Conservation (phyloP, 192 early-diverging fungal species). For the Kappamyces sp. region DNA sequence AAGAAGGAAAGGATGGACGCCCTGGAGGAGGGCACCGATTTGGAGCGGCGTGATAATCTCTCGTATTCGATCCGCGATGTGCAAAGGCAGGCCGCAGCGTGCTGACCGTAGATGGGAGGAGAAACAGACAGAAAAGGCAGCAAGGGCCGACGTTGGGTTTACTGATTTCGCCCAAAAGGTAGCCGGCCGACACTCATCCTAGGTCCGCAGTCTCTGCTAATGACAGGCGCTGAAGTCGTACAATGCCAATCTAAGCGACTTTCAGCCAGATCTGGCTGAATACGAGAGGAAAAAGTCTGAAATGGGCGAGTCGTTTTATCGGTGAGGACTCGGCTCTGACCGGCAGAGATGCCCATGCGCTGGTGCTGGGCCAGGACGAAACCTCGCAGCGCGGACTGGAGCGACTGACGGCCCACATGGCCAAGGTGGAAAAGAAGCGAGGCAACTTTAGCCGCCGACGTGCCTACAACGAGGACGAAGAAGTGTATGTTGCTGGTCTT, state of each 20-base stretch:
- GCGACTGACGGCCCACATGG: not conserved
- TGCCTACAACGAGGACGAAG: slow-evolving; percentile 73
- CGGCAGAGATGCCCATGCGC: not conserved
- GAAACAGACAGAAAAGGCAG: slow-evolving; percentile 65
- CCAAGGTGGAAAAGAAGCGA: slow-evolving; percentile 23
- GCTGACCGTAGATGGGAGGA: slow-evolving; percentile 53
- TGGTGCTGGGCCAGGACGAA: slow-evolving; percentile 62
- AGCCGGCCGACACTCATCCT: too few relatives aligned
- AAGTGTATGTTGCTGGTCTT: slow-evolving; percentile 25
- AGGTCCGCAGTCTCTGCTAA: too few relatives aligned
- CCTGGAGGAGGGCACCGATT: slow-evolving; percentile 69
- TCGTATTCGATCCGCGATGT: slow-evolving; percentile 82
- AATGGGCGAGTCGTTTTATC: slow-evolving; percentile 18
- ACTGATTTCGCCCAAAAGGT: slow-evolving; percentile 74
- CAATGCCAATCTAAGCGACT: slow-evolving; percentile 62
- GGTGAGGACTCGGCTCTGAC: too few relatives aligned
- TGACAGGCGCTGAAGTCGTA: slow-evolving; percentile 63
- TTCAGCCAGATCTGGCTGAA: slow-evolving; percentile 76
- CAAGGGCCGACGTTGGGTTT: slow-evolving; percentile 69
- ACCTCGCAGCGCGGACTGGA: slow-evolving; percentile 71
- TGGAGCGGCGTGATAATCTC: slow-evolving; percentile 75
- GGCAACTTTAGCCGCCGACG: slow-evolving; percentile 63
- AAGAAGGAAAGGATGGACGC: slow-evolving; percentile 23
- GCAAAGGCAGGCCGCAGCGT: slow-evolving; percentile 32
- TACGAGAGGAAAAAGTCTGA: slow-evolving; percentile 66